phyloP scores from a whole-genome alignment of 371 early-diverging fungal genomes.

The Thermomucor indicae-seudaticae region DNA sequence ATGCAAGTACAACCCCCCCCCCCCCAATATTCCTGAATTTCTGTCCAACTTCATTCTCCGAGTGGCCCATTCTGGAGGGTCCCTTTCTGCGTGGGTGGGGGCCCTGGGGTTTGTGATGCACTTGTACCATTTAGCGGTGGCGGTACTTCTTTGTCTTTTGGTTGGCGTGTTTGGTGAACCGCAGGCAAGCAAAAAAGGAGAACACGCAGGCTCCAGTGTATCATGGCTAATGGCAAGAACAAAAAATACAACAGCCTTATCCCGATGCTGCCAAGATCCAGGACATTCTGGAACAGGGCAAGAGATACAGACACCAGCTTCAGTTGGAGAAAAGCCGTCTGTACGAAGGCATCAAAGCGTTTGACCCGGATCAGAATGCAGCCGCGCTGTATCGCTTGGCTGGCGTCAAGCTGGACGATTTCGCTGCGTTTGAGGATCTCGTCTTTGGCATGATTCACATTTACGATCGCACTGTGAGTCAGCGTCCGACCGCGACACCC shows the following conservation, averaged over 20 bases:
- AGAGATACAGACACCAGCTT: slow-evolving; percentile 19
- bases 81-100: too few species aligned
- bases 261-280: slow-evolving; percentile 18
- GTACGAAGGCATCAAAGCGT: slow-evolving; percentile 21
- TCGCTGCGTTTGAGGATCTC: slow-evolving; percentile 37
- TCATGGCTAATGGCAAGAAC: too few species aligned
- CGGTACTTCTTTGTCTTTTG: too few species aligned
- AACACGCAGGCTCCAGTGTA: slow-evolving; percentile 8
- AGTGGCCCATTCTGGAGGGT: too few species aligned
- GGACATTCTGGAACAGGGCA: slow-evolving; percentile 24
- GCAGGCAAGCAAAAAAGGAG: too few species aligned
- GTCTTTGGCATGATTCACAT: slow-evolving; percentile 41
- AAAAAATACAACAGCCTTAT: not conserved
- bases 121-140: too few species aligned
- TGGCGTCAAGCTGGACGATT: slow-evolving; percentile 33
- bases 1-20: too few species aligned
- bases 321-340: slow-evolving; percentile 17
- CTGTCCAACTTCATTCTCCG: too few species aligned
- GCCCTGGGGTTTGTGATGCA: too few species aligned
- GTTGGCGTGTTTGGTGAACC: too few species aligned
- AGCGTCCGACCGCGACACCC: not conserved
- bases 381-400: slow-evolving; percentile 27
- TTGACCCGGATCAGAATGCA: slow-evolving; percentile 17
- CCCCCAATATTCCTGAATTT: too few species aligned
- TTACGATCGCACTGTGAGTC: slow-evolving; percentile 28